Percentiles rank a stretch among this genome's conserved stretches.
phyloP scores from a whole-genome alignment of 1,284 basidiomycete genomes.

The Sutorius eximius region DNA sequence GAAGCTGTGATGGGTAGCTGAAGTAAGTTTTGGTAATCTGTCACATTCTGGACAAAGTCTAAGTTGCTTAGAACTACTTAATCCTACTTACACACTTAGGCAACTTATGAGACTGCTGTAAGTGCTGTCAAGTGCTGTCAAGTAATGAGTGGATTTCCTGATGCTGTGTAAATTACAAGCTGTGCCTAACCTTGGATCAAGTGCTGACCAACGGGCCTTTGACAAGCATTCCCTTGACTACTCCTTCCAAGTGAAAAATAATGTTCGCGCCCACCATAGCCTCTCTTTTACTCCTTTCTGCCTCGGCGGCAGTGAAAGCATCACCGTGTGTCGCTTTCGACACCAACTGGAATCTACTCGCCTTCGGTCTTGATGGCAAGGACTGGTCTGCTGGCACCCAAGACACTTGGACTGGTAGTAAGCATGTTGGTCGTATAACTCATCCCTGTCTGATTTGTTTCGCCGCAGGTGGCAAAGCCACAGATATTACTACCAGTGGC shows the following conservation, averaged over 20 bases:
- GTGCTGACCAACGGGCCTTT: too few relatives aligned
- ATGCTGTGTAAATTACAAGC: too few relatives aligned
- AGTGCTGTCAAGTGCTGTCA: too few relatives aligned
- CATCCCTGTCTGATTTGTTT: slow-evolving; percentile 4
- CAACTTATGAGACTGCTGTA: too few relatives aligned
- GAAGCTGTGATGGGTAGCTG: too few relatives aligned
- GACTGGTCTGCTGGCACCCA: slow-evolving; percentile 72
- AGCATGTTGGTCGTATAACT: slow-evolving; percentile 14
- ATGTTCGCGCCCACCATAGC: slow-evolving; percentile 51
- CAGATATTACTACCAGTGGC: slow-evolving; percentile 64
- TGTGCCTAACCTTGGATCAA: too few relatives aligned
- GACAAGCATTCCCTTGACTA: not conserved
- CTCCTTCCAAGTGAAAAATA: not conserved
- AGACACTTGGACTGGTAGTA: slow-evolving; percentile 62
- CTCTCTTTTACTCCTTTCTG: slow-evolving; percentile 57
- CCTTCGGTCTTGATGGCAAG: slow-evolving; percentile 71
- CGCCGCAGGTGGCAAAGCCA: slow-evolving; percentile 45
- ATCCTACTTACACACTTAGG: too few relatives aligned
- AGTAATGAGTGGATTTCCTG: too few relatives aligned
- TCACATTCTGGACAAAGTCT: too few relatives aligned
- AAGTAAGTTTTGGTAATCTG: too few relatives aligned
- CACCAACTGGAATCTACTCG: slow-evolving; percentile 65
- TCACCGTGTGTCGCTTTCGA: slow-evolving; percentile 71
- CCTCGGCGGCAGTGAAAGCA: slow-evolving; percentile 42
- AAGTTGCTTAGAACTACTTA: too few relatives aligned